Conservation (phyloP, 2,329 filamentous ascomycete species). For the Thielaviopsis populi region DNA sequence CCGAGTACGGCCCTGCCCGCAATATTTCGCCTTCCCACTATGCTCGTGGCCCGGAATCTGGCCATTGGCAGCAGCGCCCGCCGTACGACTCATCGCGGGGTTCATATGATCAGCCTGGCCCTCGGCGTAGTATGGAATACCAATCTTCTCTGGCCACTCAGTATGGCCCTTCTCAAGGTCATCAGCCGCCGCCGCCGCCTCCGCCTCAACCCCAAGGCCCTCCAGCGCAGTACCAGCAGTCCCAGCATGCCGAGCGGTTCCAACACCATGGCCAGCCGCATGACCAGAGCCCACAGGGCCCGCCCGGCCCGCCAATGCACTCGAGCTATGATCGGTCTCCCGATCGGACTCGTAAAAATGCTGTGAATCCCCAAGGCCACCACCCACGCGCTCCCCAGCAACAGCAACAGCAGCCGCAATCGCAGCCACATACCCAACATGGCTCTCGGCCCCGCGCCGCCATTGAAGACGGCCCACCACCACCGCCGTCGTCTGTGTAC, state of each 20-base stretch:
- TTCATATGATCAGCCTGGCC: constrained; percentile 30
- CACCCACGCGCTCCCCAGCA: constrained; percentile 23
- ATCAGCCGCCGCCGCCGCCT: neutral
- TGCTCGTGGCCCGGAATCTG: constrained; percentile 9
- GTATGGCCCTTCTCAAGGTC: constrained; percentile 23
- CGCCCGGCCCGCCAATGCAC: constrained; percentile 16
- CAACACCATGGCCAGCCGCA: constrained; percentile 26
- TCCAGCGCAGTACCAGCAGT: constrained; percentile 28
- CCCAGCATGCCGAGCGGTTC: constrained; percentile 20
- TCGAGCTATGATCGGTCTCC: constrained; percentile 21
- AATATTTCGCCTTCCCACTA: constrained; percentile 10
- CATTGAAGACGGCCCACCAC: constrained; percentile 32
- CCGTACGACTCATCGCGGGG: constrained; percentile 29
- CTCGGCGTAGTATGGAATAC: constrained; percentile 16
- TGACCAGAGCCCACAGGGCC: constrained; percentile 20
- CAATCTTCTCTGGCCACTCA: constrained; percentile 25
- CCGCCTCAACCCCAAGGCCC: neutral
- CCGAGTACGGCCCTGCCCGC: constrained; percentile 13
- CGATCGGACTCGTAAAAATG: constrained; percentile 21
- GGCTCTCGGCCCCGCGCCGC: constrained; percentile 26
- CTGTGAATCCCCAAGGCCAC: constrained; percentile 20
- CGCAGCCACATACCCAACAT: constrained; percentile 8
- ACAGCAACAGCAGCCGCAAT: constrained; percentile 23
- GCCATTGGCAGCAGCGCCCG: constrained; percentile 17
- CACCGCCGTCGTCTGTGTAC: constrained; percentile 37